Evolutionary conservation across 2,329 filamentous ascomycete species (phyloP).

Genomic region (Trichoderma gracile): DNA sequence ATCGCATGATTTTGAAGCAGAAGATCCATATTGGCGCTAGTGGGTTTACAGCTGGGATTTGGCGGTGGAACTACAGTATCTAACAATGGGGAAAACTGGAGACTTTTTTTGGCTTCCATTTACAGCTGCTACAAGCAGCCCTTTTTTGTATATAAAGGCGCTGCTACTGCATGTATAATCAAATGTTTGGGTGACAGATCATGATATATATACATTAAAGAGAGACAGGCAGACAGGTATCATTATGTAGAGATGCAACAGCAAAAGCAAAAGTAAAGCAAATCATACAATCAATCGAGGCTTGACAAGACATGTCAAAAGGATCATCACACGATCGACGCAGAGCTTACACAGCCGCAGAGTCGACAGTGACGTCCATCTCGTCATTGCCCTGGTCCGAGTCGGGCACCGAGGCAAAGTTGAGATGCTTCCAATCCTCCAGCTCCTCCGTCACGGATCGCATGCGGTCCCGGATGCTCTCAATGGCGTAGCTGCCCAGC

Average conservation of each 20-base stretch:
- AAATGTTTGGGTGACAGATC: no score
- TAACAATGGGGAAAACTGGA: background rate
- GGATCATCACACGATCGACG: no score
- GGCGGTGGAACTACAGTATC: background rate
- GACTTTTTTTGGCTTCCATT: background rate
- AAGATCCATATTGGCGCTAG: conserved; percentile 5
- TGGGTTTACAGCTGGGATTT: conserved; percentile 4
- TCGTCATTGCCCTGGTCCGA: conserved; percentile 11
- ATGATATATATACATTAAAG: background rate
- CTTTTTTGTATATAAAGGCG: no score
- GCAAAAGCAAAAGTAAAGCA: background rate
- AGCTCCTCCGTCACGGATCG: conserved; percentile 92
- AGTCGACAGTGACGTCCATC: background rate
- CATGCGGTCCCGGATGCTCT: conserved; percentile 88
- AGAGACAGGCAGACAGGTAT: no score
- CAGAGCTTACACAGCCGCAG: background rate
- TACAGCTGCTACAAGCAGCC: no score
- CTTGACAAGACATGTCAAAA: background rate
- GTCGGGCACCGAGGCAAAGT: conserved; percentile 53
- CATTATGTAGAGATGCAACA: background rate
- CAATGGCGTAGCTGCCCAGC: conserved; percentile 91
- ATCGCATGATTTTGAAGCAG: background rate
- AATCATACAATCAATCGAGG: background rate
- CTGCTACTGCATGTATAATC: no score
- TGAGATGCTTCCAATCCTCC: conserved; percentile 88